These are phyloP conservation scores for Ophiostoma triangulosporum DNA, from an alignment of 2,329 filamentous ascomycete genomes.

Conservation along the genomic window DNA sequence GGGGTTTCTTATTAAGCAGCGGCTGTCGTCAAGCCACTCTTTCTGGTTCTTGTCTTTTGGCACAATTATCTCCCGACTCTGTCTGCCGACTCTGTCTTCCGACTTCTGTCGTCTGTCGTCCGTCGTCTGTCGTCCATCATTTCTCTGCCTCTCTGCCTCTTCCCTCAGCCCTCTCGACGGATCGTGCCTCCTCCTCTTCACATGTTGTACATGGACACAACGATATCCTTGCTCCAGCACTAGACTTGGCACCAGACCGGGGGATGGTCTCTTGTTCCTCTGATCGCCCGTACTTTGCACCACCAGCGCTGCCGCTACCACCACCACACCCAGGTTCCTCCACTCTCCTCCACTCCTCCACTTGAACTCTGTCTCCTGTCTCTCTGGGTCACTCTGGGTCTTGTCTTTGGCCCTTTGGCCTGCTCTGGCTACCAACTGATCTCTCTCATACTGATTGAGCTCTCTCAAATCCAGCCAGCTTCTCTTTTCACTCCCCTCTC, in stretches of 20 bases:
- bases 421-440: background rate
- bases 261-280: conserved; percentile 10
- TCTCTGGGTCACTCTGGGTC: too few relatives aligned
- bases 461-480: conserved; percentile 9
- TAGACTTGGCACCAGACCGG: conserved; percentile 13
- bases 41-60: background rate
- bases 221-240: conserved; percentile 11
- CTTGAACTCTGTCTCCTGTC: conserved; percentile 13
- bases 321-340: conserved; percentile 7
- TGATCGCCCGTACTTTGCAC: conserved; percentile 14
- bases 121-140: background rate
- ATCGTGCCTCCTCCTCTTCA: background rate
- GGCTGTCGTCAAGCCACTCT: background rate
- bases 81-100: background rate
- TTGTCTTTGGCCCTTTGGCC: conserved; percentile 5
- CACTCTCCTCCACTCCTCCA: conserved; percentile 9
- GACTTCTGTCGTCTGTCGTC: background rate
- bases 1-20: background rate
- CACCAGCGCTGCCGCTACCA: conserved; percentile 3
- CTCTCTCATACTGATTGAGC: too few relatives aligned
- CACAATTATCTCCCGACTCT: background rate
- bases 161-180: background rate
- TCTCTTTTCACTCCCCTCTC: conserved; percentile 10
- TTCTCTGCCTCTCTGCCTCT: background rate
- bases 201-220: conserved; percentile 10